Evolutionary conservation across 1,284 basidiomycete genomes (phyloP).

Genomic region (Anthracocystis walkeri): DNA sequence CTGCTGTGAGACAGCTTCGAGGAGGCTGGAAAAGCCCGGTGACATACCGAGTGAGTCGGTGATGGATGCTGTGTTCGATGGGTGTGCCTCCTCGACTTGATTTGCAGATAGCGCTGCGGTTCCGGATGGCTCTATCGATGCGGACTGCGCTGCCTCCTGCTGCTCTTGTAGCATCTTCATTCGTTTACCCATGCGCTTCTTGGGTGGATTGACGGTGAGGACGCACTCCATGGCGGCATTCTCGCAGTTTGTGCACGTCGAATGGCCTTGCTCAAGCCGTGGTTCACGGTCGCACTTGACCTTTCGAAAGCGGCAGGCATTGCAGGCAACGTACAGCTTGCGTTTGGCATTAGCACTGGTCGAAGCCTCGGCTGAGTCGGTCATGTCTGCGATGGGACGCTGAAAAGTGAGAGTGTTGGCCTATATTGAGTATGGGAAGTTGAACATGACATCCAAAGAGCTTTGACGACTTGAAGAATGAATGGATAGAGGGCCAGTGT

Average conservation of each 20-base stretch:
- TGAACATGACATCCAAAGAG: not conserved
- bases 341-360: conserved; percentile 23
- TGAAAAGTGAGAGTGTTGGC: too few relatives aligned
- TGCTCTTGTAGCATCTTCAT: conserved; percentile 46
- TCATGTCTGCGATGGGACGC: conserved; percentile 2
- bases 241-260: conserved; percentile 32
- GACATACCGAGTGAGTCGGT: conserved; percentile 16
- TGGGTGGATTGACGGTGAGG: conserved; percentile 38
- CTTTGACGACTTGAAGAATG: too few relatives aligned
- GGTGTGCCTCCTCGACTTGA: not conserved
- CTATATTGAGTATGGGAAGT: not conserved
- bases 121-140: not conserved
- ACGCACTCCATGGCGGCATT: conserved; percentile 29
- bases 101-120: not conserved
- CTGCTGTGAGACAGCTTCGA: conserved; percentile 28
- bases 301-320: conserved; percentile 45
- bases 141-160: conserved; percentile 1
- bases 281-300: conserved; percentile 44
- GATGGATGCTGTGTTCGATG: not conserved
- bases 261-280: conserved; percentile 28
- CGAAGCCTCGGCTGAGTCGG: conserved; percentile 5
- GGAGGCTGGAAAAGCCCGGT: conserved; percentile 28
- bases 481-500: too few relatives aligned
- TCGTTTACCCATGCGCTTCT: conserved; percentile 43
- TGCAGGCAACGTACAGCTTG: conserved; percentile 43